These are phyloP conservation scores for Quercus cerris DNA, from an alignment of 306 rosid species.

Conservation along the genomic window DNA sequence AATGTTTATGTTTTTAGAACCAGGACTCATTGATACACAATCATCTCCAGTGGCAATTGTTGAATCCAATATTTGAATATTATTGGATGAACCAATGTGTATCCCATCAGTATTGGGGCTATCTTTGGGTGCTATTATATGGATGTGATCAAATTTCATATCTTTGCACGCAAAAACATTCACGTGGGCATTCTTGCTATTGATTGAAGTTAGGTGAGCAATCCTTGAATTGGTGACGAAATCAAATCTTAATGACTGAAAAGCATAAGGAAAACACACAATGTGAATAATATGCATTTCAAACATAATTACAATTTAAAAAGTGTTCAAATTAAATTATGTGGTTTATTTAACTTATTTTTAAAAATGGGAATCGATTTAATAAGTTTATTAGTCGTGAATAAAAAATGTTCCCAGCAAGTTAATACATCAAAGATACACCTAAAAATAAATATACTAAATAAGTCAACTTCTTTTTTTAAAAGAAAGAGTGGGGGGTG, in stretches of 20 bases:
- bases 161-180: neutral
- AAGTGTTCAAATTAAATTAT: too few species aligned
- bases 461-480: too few species aligned
- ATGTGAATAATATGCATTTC: too few species aligned
- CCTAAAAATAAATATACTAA: too few species aligned
- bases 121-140: constrained; percentile 17
- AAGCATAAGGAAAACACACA: neutral
- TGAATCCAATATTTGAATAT: neutral
- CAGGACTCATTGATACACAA: constrained; percentile 30
- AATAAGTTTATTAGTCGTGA: too few species aligned
- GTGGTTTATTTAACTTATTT: too few species aligned
- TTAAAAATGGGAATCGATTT: too few species aligned
- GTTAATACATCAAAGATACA: too few species aligned
- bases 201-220: neutral
- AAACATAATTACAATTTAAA: too few species aligned
- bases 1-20: neutral
- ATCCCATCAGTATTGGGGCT: constrained; percentile 30
- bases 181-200: constrained; percentile 38
- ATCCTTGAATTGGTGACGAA: constrained; percentile 7
- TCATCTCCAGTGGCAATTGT: constrained; percentile 24
- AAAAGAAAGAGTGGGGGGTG: too few species aligned
- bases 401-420: too few species aligned
- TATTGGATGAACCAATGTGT: neutral
- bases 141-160: neutral
- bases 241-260: constrained; percentile 19